Base-by-base conservation (phyloP, 1,139 yeast genomes). In the Zygoascus hellenicus region DNA sequence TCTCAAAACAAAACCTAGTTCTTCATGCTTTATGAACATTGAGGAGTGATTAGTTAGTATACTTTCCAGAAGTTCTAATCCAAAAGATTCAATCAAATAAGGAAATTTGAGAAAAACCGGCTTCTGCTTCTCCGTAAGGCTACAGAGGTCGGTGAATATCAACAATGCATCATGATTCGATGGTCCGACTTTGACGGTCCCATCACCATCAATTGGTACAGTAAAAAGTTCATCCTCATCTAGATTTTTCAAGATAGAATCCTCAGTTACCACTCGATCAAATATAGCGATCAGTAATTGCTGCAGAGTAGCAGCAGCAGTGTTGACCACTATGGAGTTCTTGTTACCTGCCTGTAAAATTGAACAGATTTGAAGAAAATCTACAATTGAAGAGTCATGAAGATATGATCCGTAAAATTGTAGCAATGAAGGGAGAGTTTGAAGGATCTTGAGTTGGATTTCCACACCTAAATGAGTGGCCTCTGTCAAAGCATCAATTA, bases 281-380 rank as follows among this genome's bases (percentile, higher is more conserved):
- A 82, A 90, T 0, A 88, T 75, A 34, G 83, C 78, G 36, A 83
- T 78, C 45, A 89, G 76, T 41, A 92, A 67, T 62, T 92, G 97
- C 55, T 89, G 95, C 42, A 89, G 74, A 1, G 97, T 88, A 1
- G 97, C 98, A 42, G 88, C 80, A 0, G 97, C 97, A 0, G 97
- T 86, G 57, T 89, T 90, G n/a, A 80, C 75, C 2, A 92, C 96
- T 53, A 86, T 85, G 0, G 85, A 79, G 3, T 82, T 75, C 56
- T 83, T 84, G 52, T 80, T 84, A 15, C 80, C 76, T 7, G 80
- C 70, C 45, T 87, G 89, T 45, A 92, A 71, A 36, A 79, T 74
- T 0, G 94, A 75, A 59, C 96, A 87, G 6, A 92, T 78, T 16
- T 70, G 69, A 37, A 90, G 67, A n/a, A 88, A 63, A 48, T 76